These are phyloP conservation scores for Hura crepitans DNA, from an alignment of 441 rosid species.

Conservation along the genomic window DNA sequence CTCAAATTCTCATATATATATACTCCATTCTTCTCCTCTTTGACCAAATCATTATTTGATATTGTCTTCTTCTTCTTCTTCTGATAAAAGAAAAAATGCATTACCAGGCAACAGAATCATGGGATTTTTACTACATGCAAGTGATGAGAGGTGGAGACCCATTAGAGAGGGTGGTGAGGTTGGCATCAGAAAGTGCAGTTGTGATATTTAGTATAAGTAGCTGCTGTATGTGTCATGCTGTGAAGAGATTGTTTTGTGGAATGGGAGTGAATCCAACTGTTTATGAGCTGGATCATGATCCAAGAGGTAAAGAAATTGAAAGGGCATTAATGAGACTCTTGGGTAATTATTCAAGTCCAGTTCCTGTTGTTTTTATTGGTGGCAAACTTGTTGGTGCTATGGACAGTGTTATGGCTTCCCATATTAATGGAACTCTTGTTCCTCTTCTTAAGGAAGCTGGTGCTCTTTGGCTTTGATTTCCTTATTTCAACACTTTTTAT, in stretches of 20 bases:
- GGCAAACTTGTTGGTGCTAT: conserved; percentile 58
- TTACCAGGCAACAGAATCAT: conserved; percentile 26
- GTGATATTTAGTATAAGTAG: conserved; percentile 60
- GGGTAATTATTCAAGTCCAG: conserved; percentile 29
- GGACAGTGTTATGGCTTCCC: conserved; percentile 68
- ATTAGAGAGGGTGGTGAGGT: conserved; percentile 36
- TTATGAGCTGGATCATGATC: conserved; percentile 59
- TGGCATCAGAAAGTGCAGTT: conserved; percentile 57
- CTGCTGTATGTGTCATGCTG: conserved; percentile 75
- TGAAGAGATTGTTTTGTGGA: conserved; percentile 58
- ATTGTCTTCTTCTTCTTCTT: no score
- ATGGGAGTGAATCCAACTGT: conserved; percentile 68
- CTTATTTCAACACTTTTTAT: neutral
- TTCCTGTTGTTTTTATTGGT: conserved; percentile 62
- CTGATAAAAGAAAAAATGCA: no score
- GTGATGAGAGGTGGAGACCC: conserved; percentile 31
- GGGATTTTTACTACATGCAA: conserved; percentile 21
- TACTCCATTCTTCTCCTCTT: no score
- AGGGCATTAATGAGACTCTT: conserved; percentile 41
- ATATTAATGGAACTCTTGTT: conserved; percentile 58
- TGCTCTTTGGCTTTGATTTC: conserved; percentile 59
- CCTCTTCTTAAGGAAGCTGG: conserved; percentile 74
- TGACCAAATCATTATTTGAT: no score
- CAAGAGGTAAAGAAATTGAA: conserved; percentile 52
- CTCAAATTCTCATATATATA: neutral